A percentile compares a stretch with the other conserved stretches of the same genome.
phyloP scores from a whole-genome alignment of 345 rosid genomes.

The Conringia planisiliqua region DNA sequence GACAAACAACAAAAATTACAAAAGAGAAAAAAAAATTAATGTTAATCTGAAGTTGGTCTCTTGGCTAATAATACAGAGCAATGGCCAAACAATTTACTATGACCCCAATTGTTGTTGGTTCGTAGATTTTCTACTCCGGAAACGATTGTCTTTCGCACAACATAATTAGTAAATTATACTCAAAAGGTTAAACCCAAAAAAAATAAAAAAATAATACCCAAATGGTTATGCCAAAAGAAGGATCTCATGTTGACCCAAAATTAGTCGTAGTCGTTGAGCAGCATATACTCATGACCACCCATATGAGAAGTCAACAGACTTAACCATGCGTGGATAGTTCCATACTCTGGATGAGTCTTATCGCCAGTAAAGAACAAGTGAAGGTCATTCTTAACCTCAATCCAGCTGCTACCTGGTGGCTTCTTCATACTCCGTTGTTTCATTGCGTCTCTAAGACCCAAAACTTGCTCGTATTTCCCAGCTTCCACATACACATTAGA shows the following conservation, averaged over 20 bases:
- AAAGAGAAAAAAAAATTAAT: not conserved
- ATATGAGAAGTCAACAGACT: constrained; percentile 36
- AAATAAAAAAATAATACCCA: not conserved
- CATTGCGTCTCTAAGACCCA: constrained; percentile 44
- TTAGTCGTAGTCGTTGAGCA: constrained; percentile 21
- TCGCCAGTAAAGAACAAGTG: constrained; percentile 40
- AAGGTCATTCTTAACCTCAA: constrained; percentile 36
- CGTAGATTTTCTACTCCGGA: constrained; percentile 9
- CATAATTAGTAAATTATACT: constrained; percentile 15
- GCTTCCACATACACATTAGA: constrained; percentile 45
- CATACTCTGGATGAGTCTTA: constrained; percentile 37
- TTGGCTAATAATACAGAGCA: not conserved
- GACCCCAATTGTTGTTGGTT: constrained; percentile 9
- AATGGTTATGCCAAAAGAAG: not conserved
- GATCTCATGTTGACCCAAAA: constrained; percentile 1
- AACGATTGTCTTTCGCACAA: constrained; percentile 1
- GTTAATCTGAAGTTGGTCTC: not conserved
- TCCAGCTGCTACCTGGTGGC: constrained; percentile 53
- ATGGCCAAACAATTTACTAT: not conserved
- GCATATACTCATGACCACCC: constrained; percentile 28
- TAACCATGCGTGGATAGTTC: constrained; percentile 32
- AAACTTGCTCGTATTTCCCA: constrained; percentile 43
- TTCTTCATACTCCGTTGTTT: constrained; percentile 44
- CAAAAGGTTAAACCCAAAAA: not conserved
- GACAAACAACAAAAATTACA: not conserved